Conservation (phyloP, 2,329 filamentous ascomycete species). For the Ascochyta rabiei region DNA sequence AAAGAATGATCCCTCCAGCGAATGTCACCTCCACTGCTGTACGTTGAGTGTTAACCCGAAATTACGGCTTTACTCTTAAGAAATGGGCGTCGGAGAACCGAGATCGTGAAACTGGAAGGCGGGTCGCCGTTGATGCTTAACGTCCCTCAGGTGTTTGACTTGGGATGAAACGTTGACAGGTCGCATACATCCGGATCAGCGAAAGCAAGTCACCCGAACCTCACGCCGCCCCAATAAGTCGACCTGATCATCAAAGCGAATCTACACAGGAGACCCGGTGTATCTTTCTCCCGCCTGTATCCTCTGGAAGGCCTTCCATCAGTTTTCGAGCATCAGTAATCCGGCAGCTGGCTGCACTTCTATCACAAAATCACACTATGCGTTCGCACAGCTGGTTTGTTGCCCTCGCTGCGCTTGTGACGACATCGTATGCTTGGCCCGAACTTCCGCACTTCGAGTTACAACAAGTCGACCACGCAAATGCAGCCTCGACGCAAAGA, state of each 20-base stretch:
- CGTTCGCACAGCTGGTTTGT: slow-evolving; percentile 1
- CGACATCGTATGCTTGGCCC: slow-evolving; percentile 2
- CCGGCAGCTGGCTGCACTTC: not conserved
- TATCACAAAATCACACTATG: not conserved
- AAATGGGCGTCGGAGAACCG: slow-evolving; percentile 11
- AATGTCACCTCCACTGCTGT: not conserved
- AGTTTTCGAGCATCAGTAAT: not conserved
- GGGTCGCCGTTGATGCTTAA: not conserved
- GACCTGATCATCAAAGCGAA: not conserved
- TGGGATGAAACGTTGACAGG: slow-evolving; percentile 21
- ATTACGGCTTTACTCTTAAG: slow-evolving; percentile 6
- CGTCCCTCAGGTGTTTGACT: not conserved
- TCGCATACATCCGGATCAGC: slow-evolving; percentile 4
- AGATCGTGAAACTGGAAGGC: slow-evolving; percentile 13
- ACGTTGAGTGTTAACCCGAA: not conserved
- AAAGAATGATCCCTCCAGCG: too few relatives aligned
- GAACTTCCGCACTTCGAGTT: slow-evolving; percentile 11
- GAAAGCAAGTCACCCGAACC: not conserved
- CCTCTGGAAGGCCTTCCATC: not conserved
- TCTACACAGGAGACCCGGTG: not conserved
- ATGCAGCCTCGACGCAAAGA: not conserved
- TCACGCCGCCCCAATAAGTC: not conserved
- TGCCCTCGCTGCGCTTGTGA: not conserved
- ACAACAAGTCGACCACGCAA: not conserved
- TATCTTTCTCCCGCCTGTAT: not conserved